Evolutionary conservation across 129 eudicot species (phyloP).

Genomic region (Apium graveolens): DNA sequence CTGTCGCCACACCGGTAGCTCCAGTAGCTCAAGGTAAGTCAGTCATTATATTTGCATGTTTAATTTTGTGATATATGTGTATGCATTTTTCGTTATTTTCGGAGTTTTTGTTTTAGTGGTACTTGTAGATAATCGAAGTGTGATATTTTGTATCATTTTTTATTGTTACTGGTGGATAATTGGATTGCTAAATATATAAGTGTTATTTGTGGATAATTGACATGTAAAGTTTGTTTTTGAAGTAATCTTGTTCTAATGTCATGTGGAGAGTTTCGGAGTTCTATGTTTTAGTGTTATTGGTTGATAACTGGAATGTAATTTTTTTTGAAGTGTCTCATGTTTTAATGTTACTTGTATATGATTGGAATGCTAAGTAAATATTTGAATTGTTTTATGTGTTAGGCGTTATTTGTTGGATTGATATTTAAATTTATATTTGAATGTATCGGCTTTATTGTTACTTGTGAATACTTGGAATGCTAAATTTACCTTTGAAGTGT

Average conservation of each 20-base stretch:
- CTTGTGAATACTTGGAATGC: neutral
- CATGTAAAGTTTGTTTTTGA: neutral
- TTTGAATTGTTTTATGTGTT: neutral
- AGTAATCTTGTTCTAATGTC: too few species aligned
- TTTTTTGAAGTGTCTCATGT: neutral
- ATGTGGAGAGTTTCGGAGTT: neutral
- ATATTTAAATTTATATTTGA: too few species aligned
- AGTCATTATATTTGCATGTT: neutral
- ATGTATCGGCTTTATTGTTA: neutral
- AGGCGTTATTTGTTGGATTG: neutral
- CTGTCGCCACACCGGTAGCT: conserved; percentile 45
- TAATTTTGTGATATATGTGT: neutral
- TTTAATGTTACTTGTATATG: neutral
- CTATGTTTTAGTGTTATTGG: neutral
- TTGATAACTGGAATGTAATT: neutral
- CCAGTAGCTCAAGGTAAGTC: conserved; percentile 46
- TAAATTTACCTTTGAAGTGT: neutral
- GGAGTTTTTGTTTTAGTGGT: neutral
- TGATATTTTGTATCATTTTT: neutral
- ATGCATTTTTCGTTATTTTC: neutral
- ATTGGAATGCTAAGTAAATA: neutral
- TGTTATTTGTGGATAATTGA: too few species aligned
- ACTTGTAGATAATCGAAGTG: neutral
- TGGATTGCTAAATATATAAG: neutral
- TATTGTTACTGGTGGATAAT: neutral